Conservation (phyloP, 441 rosid genomes). For the Biscutella auriculata region DNA sequence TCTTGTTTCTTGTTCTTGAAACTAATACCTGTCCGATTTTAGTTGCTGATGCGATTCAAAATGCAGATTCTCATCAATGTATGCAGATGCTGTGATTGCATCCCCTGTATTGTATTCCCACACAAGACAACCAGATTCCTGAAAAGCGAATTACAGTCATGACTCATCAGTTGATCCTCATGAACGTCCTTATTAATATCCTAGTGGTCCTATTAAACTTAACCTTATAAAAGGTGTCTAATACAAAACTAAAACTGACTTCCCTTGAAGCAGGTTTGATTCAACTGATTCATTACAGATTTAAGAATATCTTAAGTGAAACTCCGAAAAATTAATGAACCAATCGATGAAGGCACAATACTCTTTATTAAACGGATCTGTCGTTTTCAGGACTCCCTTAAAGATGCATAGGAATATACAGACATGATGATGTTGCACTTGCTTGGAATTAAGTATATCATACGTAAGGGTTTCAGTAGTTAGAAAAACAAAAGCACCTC, state of each 20-base stretch:
- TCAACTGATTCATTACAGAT: neutral
- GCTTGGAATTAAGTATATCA: neutral
- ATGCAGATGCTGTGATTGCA: conserved; percentile 80
- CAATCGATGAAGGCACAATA: neutral
- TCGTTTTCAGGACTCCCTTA: neutral
- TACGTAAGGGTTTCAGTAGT: neutral
- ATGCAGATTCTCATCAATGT: conserved; percentile 70
- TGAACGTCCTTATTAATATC: conserved; percentile 5
- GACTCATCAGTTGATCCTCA: neutral
- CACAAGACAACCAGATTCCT: conserved; percentile 52
- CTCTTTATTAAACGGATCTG: neutral
- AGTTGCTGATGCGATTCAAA: conserved; percentile 28
- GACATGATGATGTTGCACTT: conserved; percentile 3
- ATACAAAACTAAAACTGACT: neutral
- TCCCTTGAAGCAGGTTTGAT: neutral
- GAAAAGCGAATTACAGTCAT: conserved; percentile 19
- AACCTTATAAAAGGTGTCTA: neutral
- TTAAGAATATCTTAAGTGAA: neutral
- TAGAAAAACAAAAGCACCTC: neutral
- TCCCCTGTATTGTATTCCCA: conserved; percentile 68
- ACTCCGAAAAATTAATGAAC: neutral
- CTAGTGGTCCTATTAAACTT: neutral
- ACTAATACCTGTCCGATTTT: conserved; percentile 43
- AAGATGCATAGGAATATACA: neutral
- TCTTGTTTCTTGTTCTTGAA: neutral